Evolutionary conservation across 1,139 yeast species (phyloP).

Genomic region (Keqinozyma sinolaborantium): DNA sequence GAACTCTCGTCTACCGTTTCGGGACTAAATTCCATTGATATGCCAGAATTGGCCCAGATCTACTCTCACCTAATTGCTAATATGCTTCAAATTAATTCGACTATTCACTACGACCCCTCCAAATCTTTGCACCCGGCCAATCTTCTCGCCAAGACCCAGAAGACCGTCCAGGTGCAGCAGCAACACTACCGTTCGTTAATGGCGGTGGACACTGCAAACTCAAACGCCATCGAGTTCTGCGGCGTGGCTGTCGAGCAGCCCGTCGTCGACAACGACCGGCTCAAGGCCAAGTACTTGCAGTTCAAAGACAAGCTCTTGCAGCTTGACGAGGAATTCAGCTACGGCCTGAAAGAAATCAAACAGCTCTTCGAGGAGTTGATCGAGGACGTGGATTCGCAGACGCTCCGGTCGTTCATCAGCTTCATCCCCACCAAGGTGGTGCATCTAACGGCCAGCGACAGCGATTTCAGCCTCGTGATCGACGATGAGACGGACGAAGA

Average conservation of each 20-base stretch:
- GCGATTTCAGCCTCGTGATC: slow-evolving; percentile 12
- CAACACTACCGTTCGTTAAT: too few relatives aligned
- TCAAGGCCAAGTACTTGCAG: slow-evolving; percentile 3
- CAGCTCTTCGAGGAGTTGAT: slow-evolving; percentile 10
- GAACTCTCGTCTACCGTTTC: not conserved
- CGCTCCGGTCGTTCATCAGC: slow-evolving; percentile 11
- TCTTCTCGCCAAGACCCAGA: not conserved
- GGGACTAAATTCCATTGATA: slow-evolving; percentile 1
- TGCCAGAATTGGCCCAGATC: not conserved
- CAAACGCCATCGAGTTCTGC: too few relatives aligned
- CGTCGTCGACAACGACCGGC: too few relatives aligned
- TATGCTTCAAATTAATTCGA: slow-evolving; percentile 1
- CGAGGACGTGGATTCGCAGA: slow-evolving; percentile 5
- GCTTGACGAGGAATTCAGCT: slow-evolving; percentile 11
- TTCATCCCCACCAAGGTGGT: slow-evolving; percentile 12
- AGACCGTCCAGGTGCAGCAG: not conserved
- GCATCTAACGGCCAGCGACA: slow-evolving; percentile 10
- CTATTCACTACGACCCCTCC: slow-evolving; percentile 1
- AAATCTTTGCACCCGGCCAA: slow-evolving; percentile 3
- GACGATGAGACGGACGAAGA: slow-evolving; percentile 15
- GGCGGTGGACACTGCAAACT: too few relatives aligned
- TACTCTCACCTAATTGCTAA: slow-evolving; percentile 2
- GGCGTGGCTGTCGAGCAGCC: too few relatives aligned
- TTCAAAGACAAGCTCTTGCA: slow-evolving; percentile 9
- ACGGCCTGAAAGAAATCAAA: slow-evolving; percentile 11